Evolutionary conservation across 2,329 filamentous ascomycete genomes (phyloP).

Genomic region (Akanthomyces muscarius): DNA sequence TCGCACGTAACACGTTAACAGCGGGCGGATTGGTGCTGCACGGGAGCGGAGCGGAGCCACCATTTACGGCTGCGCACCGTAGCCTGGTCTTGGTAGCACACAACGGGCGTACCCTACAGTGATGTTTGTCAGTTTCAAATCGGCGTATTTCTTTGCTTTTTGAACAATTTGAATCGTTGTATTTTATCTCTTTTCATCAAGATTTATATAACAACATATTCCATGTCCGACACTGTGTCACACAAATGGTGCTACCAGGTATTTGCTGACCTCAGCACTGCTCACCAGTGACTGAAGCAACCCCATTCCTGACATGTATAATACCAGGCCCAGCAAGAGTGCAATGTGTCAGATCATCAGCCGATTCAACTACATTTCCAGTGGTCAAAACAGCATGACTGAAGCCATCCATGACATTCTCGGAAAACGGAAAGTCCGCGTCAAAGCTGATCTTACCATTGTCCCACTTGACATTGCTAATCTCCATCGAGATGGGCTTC

Average conservation of each 20-base stretch:
- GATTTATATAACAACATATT: no score
- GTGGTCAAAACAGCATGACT: slow-evolving; percentile 29
- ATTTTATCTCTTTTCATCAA: no score
- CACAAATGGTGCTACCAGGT: no score
- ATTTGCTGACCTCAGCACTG: no score
- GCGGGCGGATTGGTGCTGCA: neutral
- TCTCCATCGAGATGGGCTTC: slow-evolving; percentile 24
- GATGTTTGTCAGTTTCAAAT: neutral
- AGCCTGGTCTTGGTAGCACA: neutral
- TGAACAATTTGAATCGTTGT: neutral
- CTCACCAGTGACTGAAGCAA: no score
- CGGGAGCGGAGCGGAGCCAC: slow-evolving; percentile 10
- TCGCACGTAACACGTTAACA: neutral
- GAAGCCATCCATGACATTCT: slow-evolving; percentile 26
- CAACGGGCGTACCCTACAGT: neutral
- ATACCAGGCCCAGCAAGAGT: slow-evolving; percentile 31
- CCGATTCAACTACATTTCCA: slow-evolving; percentile 22
- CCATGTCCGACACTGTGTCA: no score
- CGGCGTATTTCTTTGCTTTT: neutral
- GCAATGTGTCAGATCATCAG: slow-evolving; percentile 23
- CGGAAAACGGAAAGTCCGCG: slow-evolving; percentile 27
- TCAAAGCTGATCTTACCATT: slow-evolving; percentile 22
- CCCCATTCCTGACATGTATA: slow-evolving; percentile 26
- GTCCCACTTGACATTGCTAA: slow-evolving; percentile 25
- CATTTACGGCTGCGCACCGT: neutral